Base-by-base conservation (phyloP, 2,329 filamentous ascomycete genomes). In the Arthrobotrys megalospora region DNA sequence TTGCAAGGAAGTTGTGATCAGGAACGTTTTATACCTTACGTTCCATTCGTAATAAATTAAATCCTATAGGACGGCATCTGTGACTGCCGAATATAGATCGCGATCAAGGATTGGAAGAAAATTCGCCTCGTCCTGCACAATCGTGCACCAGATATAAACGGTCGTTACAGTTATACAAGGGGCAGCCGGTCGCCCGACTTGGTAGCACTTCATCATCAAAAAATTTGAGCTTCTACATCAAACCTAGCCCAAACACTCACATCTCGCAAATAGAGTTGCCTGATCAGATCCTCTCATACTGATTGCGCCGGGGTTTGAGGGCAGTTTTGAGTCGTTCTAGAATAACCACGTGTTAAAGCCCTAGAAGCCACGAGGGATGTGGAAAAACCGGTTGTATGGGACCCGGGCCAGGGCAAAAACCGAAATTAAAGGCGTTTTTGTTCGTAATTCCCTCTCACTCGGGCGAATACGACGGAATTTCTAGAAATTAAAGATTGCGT, bases 141-240 rank as follows among this genome's bases (percentile, higher is more conserved):
- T 45, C 41, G 41, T 69, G 71, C 55, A 68, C 36, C 64, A 63
- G 64, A 64, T 65, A 76, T 69, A 76, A 60, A 76, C 72, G 72
- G 72, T 43, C 55, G 65, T 65, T 64, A 76, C 72, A 76, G 48
- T 8, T 60, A 24, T 43, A 60, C 55, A 41, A 32, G 55, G 72
- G 72, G 43, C 48, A 34, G 65, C 72, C 48, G 66, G 72, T 70
- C 58, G 38, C 60, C 24, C 21, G 53, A 45, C 47, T 70, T 55
- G 65, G 72, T 69, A 70, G 64, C 65, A 43, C 62, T 58, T 53
- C 24, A 60, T 19, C 50, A 38, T 19, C 28, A 48, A 41, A 58
- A 11, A 14, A 41, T 34, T n/a, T 36, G 8, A 45, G 60, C 52
- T 55, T 65, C 72, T 53, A 62, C 45, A 69, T 69, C 55, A 69